A percentile compares a stretch with the other conserved stretches of the same genome.
Evolutionary conservation across 192 early-diverging fungal genomes (phyloP).

Genomic region (Lobosporangium transversale): DNA sequence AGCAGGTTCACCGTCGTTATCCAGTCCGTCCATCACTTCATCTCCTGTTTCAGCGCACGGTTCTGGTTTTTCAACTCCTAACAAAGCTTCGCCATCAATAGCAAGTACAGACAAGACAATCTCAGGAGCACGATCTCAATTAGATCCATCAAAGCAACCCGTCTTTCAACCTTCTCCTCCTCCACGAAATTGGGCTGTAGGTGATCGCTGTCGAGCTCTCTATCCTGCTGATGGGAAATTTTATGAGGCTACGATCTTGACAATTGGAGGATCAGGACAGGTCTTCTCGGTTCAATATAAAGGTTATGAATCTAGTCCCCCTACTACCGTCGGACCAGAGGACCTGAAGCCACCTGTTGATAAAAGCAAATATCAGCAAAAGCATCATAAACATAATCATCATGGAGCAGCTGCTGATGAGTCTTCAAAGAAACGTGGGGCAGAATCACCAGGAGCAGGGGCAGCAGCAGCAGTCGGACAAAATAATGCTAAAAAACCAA

Average conservation of each 20-base stretch:
- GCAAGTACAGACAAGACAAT: slow-evolving; percentile 5
- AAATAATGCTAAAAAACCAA: slow-evolving; percentile 61
- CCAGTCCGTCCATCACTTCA: neutral
- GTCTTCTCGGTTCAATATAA: slow-evolving; percentile 69
- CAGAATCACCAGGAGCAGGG: slow-evolving; percentile 11
- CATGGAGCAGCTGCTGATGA: slow-evolving; percentile 13
- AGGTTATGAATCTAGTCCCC: slow-evolving; percentile 67
- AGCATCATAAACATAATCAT: slow-evolving; percentile 10
- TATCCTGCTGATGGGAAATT: slow-evolving; percentile 73
- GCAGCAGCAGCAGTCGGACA: slow-evolving; percentile 12
- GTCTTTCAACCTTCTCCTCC: slow-evolving; percentile 23
- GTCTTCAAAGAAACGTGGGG: slow-evolving; percentile 28
- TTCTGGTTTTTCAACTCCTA: slow-evolving; percentile 17
- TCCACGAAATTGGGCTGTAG: slow-evolving; percentile 57
- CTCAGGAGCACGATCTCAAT: neutral
- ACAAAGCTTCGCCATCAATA: slow-evolving; percentile 11
- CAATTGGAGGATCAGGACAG: slow-evolving; percentile 62
- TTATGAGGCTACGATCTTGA: slow-evolving; percentile 66
- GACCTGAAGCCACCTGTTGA: slow-evolving; percentile 61
- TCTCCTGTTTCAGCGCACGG: neutral
- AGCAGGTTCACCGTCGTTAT: slow-evolving; percentile 5
- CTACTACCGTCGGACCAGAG: slow-evolving; percentile 55
- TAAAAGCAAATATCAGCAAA: slow-evolving; percentile 52
- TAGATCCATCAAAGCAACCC: slow-evolving; percentile 18
- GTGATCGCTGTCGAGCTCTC: slow-evolving; percentile 71